These are phyloP conservation scores for Hypoxylon sp. DNA, from an alignment of 2,329 filamentous ascomycete genomes.

Conservation along the genomic window DNA sequence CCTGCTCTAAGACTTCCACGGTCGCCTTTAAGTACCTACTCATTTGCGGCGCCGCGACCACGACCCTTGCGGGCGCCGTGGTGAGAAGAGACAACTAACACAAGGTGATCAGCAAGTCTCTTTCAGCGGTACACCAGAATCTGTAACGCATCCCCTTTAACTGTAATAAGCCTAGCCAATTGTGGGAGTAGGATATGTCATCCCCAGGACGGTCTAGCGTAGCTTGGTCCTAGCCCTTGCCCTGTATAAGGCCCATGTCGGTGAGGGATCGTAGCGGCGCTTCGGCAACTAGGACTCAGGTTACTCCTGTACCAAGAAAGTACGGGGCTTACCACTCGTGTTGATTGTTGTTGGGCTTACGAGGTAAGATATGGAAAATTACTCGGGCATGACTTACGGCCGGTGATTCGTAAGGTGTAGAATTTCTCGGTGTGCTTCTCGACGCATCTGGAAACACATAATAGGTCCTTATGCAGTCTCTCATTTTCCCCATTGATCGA, in stretches of 20 bases:
- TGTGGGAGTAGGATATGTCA: neutral
- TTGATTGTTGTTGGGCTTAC: neutral
- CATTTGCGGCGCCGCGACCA: neutral
- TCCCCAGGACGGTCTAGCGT: neutral
- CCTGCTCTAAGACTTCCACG: neutral
- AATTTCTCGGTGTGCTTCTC: neutral
- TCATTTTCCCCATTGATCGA: neutral
- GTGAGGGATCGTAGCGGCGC: conserved; percentile 16
- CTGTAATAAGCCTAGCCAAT: neutral
- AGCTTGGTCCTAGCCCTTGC: neutral
- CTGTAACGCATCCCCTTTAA: neutral
- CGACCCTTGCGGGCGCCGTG: neutral
- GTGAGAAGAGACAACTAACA: neutral
- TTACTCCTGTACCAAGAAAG: neutral
- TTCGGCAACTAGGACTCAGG: neutral
- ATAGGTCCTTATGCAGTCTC: neutral
- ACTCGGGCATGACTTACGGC: neutral
- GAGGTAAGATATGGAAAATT: neutral
- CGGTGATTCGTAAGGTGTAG: neutral
- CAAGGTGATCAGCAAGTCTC: conserved; percentile 5
- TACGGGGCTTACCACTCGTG: neutral
- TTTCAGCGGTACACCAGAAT: neutral
- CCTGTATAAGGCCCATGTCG: conserved; percentile 14
- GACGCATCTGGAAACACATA: neutral
- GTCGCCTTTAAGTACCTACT: neutral